These are phyloP conservation scores for Dactylonectria macrodidyma DNA, from an alignment of 2,329 filamentous ascomycete species.

Conservation along the genomic window DNA sequence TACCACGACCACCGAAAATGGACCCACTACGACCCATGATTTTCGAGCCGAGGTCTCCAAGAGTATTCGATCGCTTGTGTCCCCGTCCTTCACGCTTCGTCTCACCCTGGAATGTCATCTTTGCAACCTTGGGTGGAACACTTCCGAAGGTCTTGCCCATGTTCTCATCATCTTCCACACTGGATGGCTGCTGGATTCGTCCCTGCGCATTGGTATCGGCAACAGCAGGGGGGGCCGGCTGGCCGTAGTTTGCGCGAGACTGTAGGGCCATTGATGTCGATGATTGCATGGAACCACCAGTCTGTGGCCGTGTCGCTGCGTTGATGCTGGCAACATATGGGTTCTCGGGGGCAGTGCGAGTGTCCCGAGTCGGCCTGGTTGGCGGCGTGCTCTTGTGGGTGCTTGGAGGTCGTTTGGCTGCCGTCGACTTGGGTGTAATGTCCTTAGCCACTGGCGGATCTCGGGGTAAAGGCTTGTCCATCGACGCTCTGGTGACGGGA, in stretches of 20 bases:
- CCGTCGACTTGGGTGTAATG: slow-evolving; percentile 55
- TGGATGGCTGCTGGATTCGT: slow-evolving; percentile 83
- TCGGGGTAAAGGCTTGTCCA: slow-evolving; percentile 73
- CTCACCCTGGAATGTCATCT: slow-evolving; percentile 70
- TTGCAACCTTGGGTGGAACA: slow-evolving; percentile 71
- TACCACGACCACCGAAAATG: slow-evolving; percentile 77
- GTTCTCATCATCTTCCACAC: slow-evolving; percentile 74
- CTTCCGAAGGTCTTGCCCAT: slow-evolving; percentile 74
- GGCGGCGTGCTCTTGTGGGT: slow-evolving; percentile 57
- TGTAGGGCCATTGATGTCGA: slow-evolving; percentile 74
- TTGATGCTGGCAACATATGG: slow-evolving; percentile 61
- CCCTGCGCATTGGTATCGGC: slow-evolving; percentile 92
- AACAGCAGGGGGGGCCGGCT: slow-evolving; percentile 88
- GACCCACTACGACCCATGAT: slow-evolving; percentile 88
- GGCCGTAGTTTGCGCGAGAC: slow-evolving; percentile 81
- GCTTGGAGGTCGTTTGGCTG: slow-evolving; percentile 62
- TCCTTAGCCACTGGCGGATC: slow-evolving; percentile 68
- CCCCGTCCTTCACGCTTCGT: slow-evolving; percentile 64
- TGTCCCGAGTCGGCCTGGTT: slow-evolving; percentile 49
- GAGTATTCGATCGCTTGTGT: slow-evolving; percentile 81
- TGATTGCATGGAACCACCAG: slow-evolving; percentile 84
- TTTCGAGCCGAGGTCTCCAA: slow-evolving; percentile 86
- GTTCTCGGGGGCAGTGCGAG: slow-evolving; percentile 57
- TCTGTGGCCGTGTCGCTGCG: slow-evolving; percentile 76
- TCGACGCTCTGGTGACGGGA: slow-evolving; percentile 51